Evolutionary conservation across 2,329 filamentous ascomycete genomes (phyloP).

Genomic region (Monilinia aucupariae): DNA sequence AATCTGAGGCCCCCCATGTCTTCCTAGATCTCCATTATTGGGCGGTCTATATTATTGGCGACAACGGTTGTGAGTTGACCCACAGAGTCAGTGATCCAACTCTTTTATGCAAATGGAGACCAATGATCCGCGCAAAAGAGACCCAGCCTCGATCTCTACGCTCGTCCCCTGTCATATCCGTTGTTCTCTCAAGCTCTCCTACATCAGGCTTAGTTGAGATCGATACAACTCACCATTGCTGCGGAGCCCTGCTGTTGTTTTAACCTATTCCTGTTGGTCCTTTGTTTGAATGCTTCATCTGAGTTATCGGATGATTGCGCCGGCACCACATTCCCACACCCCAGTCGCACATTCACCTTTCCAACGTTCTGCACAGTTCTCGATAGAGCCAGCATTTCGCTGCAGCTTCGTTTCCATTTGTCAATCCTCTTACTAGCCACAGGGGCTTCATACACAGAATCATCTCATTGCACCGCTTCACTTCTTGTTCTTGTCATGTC

Average conservation of each 20-base stretch:
- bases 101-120: constrained; percentile 22
- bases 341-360: constrained; percentile 33
- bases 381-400: constrained; percentile 28
- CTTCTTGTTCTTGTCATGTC: constrained; percentile 25
- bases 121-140: constrained; percentile 27
- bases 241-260: constrained; percentile 22
- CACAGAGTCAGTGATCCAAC: constrained; percentile 24
- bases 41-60: constrained; percentile 10
- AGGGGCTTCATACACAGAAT: constrained; percentile 23
- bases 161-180: constrained; percentile 27
- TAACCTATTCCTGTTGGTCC: constrained; percentile 24
- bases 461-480: constrained; percentile 28
- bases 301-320: constrained; percentile 35
- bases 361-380: constrained; percentile 30
- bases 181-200: constrained; percentile 19
- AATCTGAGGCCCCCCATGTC: constrained; percentile 12
- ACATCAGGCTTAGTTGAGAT: constrained; percentile 30
- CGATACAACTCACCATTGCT: constrained; percentile 31
- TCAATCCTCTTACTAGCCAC: constrained; percentile 26
- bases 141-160: constrained; percentile 33
- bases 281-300: constrained; percentile 31
- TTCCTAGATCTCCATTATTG: constrained; percentile 15
- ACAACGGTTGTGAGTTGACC: constrained; percentile 18
- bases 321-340: constrained; percentile 28
- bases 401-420: constrained; percentile 30